Evolutionary conservation across 345 rosid genomes (phyloP).

Genomic region (Hibiscus tridactylites): DNA sequence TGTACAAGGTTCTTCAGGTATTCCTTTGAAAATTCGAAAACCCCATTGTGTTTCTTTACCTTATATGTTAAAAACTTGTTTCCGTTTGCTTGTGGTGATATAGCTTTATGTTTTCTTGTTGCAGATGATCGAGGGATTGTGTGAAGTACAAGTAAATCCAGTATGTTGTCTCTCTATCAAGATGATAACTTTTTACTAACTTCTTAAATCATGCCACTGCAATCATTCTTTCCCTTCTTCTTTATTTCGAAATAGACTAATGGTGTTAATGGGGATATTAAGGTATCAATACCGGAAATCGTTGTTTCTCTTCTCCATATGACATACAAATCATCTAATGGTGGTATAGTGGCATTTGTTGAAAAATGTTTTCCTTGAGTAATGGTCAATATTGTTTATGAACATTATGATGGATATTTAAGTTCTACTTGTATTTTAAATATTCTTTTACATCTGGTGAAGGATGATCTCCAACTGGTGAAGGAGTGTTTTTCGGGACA

Average conservation of each 20-base stretch:
- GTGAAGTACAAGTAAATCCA: constrained; percentile 40
- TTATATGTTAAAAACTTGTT: background rate
- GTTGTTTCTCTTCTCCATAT: background rate
- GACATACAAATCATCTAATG: background rate
- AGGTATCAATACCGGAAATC: background rate
- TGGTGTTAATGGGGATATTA: background rate
- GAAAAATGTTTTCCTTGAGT: background rate
- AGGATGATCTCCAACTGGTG: constrained; percentile 68
- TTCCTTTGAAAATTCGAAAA: background rate
- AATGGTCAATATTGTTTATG: too few relatives aligned
- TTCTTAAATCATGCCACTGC: background rate
- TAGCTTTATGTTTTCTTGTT: constrained; percentile 14
- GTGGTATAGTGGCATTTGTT: background rate
- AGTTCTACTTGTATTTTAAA: background rate
- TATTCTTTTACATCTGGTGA: constrained; percentile 15
- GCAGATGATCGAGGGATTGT: constrained; percentile 68
- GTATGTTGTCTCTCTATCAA: constrained; percentile 28
- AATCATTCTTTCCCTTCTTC: background rate
- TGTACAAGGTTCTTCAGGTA: constrained; percentile 95
- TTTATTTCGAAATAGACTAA: background rate
- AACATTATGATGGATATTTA: background rate
- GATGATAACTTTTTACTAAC: background rate
- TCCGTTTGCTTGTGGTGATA: background rate
- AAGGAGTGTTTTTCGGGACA: constrained; percentile 70
- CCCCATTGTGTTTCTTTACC: background rate